Evolutionary conservation across 78 protist species (phyloP).

Genomic region (Acrasis kona): DNA sequence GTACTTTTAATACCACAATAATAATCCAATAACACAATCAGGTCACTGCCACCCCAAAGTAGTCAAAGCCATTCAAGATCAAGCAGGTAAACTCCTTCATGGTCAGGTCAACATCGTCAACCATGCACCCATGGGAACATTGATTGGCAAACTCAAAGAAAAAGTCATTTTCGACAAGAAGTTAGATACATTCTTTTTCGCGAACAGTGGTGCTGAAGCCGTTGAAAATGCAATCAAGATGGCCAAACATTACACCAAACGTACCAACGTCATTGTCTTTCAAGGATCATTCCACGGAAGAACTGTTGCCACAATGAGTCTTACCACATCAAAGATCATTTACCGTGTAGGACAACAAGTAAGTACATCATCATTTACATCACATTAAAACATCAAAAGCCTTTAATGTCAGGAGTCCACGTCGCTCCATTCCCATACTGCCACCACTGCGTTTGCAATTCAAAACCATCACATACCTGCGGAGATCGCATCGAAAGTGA

Average conservation of each 20-base stretch:
- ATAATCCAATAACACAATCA: too few relatives aligned
- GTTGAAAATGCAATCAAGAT: conserved; percentile 54
- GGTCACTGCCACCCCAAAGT: conserved; percentile 60
- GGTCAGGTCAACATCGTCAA: conserved; percentile 13
- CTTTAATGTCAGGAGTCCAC: conserved; percentile 50
- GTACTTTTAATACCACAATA: too few relatives aligned
- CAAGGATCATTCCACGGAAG: conserved; percentile 61
- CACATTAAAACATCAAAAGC: conserved; percentile 44
- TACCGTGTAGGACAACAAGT: too few relatives aligned
- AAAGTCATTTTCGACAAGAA: background rate
- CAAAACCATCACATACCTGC: background rate
- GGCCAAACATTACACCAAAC: conserved; percentile 26
- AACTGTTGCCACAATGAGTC: background rate
- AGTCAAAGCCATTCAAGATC: conserved; percentile 28
- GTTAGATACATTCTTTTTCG: background rate
- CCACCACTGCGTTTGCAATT: too few relatives aligned
- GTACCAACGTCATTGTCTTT: conserved; percentile 31
- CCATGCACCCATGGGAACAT: conserved; percentile 8
- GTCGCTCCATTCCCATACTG: conserved; percentile 39
- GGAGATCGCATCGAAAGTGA: background rate
- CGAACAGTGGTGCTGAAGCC: conserved; percentile 56
- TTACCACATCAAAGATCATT: conserved; percentile 1
- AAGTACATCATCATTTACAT: conserved; percentile 41
- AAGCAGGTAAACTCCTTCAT: conserved; percentile 31
- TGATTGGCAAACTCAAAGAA: conserved; percentile 2